These are phyloP conservation scores for Capronia epimyces DNA, from an alignment of 2,329 filamentous ascomycete species.

Conservation along the genomic window DNA sequence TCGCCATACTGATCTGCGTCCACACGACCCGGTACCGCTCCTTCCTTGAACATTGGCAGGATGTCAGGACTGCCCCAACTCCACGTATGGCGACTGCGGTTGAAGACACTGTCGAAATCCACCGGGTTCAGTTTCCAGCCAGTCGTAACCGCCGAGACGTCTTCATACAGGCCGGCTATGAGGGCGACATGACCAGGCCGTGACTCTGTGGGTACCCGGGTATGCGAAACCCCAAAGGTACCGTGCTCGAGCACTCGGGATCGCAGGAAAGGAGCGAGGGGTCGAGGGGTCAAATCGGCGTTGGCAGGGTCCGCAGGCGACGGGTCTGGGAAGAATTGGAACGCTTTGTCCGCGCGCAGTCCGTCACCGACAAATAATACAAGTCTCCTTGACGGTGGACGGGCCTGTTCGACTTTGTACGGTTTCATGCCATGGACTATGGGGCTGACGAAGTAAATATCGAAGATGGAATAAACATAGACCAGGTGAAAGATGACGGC, in stretches of 20 bases:
- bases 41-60: slow-evolving; percentile 90
- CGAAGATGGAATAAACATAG: slow-evolving; percentile 94
- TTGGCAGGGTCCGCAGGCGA: slow-evolving; percentile 54
- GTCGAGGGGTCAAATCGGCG: slow-evolving; percentile 63
- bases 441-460: slow-evolving; percentile 97
- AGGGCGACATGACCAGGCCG: slow-evolving; percentile 93
- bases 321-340: slow-evolving; percentile 86
- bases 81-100: slow-evolving; percentile 93
- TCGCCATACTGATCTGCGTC: slow-evolving; percentile 79
- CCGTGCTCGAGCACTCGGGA: slow-evolving; percentile 82
- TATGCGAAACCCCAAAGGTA: slow-evolving; percentile 96
- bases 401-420: slow-evolving; percentile 59
- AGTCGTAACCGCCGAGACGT: slow-evolving; percentile 93
- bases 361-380: slow-evolving; percentile 97
- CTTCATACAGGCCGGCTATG: slow-evolving; percentile 94
- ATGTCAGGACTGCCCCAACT: slow-evolving; percentile 99
- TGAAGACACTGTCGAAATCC: slow-evolving; percentile 98
- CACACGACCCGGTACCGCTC: slow-evolving; percentile 80
- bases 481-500: slow-evolving; percentile 89
- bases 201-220: slow-evolving; percentile 92
- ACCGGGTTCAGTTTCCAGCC: slow-evolving; percentile 99
- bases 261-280: slow-evolving; percentile 83
- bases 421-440: slow-evolving; percentile 93
- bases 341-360: slow-evolving; percentile 93
- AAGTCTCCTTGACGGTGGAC: slow-evolving; percentile 77